These are phyloP conservation scores for Phytophthora crassamura DNA, from an alignment of 352 stramenopile species.

Conservation along the genomic window DNA sequence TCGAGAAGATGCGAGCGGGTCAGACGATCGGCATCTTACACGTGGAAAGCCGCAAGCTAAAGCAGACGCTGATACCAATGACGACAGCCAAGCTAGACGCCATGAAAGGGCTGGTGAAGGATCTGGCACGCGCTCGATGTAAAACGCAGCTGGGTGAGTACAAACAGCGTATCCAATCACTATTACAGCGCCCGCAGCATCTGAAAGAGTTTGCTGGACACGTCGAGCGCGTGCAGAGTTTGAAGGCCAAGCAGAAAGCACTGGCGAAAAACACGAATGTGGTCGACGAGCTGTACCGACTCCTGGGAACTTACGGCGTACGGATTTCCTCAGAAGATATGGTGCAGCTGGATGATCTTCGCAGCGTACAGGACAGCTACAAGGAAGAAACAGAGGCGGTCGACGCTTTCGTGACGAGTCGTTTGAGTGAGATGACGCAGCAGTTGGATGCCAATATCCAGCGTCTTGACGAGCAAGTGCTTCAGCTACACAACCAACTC, in stretches of 20 bases:
- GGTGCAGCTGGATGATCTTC: conserved; percentile 92
- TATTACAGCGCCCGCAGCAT: conserved; percentile 86
- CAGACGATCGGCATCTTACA: conserved; percentile 93
- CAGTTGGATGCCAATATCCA: conserved; percentile 94
- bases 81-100: conserved; percentile 91
- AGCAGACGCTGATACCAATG: conserved; percentile 93
- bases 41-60: conserved; percentile 94
- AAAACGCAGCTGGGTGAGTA: conserved; percentile 91
- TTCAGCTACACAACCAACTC: conserved; percentile 85
- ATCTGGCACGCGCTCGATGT: conserved; percentile 89
- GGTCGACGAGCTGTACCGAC: conserved; percentile 94
- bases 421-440: conserved; percentile 92
- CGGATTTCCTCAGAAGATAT: conserved; percentile 94
- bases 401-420: conserved; percentile 84
- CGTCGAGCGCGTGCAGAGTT: conserved; percentile 78
- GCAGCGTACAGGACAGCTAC: conserved; percentile 88
- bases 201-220: conserved; percentile 93
- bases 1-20: conserved; percentile 93
- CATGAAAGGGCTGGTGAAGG: conserved; percentile 93
- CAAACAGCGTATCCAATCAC: conserved; percentile 86
- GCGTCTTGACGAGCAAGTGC: conserved; percentile 91
- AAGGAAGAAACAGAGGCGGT: conserved; percentile 89
- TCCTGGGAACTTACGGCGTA: conserved; percentile 92
- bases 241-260: conserved; percentile 84
- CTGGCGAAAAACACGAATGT: conserved; percentile 88